phyloP scores from a whole-genome alignment of 805 yeast genomes.

The Starmera dryadoides region DNA sequence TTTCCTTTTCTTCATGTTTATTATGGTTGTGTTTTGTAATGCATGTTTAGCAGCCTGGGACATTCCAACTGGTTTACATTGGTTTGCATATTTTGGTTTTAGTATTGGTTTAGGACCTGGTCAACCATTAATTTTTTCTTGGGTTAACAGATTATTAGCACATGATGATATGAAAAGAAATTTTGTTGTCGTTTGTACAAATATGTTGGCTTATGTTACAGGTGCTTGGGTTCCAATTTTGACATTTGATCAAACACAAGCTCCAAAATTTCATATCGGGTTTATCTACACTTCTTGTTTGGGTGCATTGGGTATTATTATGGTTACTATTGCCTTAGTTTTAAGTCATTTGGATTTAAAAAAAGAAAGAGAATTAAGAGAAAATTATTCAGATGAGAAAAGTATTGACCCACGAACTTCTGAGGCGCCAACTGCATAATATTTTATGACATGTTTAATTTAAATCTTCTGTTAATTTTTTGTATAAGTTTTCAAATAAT shows the following conservation, averaged over 20 bases:
- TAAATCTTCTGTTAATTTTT: too few relatives aligned
- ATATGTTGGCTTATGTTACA: slow-evolving; percentile 31
- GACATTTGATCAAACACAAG: slow-evolving; percentile 27
- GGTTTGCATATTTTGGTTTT: slow-evolving; percentile 37
- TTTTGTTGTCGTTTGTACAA: slow-evolving; percentile 27
- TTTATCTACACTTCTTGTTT: slow-evolving; percentile 29
- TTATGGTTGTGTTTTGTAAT: slow-evolving; percentile 33
- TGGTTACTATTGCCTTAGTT: slow-evolving; percentile 19
- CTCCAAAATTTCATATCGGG: slow-evolving; percentile 27
- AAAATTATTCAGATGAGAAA: neutral
- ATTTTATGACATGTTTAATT: too few relatives aligned
- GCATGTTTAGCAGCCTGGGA: slow-evolving; percentile 37
- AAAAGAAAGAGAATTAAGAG: neutral
- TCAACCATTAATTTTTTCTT: slow-evolving; percentile 43
- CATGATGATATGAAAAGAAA: slow-evolving; percentile 19
- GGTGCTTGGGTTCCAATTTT: slow-evolving; percentile 31
- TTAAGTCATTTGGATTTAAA: slow-evolving; percentile 16
- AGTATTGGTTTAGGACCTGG: slow-evolving; percentile 44
- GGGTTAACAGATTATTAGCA: slow-evolving; percentile 40
- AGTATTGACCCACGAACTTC: too few relatives aligned
- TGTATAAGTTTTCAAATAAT: too few relatives aligned
- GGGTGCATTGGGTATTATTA: slow-evolving; percentile 21
- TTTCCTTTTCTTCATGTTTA: slow-evolving; percentile 29
- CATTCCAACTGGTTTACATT: slow-evolving; percentile 37
- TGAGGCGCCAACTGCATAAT: too few relatives aligned